Evolutionary conservation across 2,329 filamentous ascomycete species (phyloP), one percentile per base, ranked within the genome.

Genomic region (Ophiostoma quercus): DNA sequence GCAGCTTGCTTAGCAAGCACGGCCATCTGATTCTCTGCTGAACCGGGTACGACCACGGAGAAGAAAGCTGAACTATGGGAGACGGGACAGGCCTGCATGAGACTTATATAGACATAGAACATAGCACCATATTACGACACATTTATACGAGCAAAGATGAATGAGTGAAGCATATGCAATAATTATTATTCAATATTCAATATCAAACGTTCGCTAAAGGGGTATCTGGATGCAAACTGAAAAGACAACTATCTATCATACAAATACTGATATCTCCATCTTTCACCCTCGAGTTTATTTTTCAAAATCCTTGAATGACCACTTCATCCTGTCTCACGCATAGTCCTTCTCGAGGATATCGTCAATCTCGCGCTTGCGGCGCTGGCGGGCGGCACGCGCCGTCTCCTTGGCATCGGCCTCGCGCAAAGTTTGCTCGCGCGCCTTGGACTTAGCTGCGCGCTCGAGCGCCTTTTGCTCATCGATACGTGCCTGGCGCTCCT

Each of bases 401-500:
- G 57, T 62, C 22, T 32, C 25, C 14, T 62, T 62, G 5, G 32
- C 16, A 14, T 62, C 57, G 25, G 12, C 65, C 2, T 70, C 54
- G n/a, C 66, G 66, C 22, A 57, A n/a, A 57, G n/a, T 57, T 8
- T 57, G 51, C 51, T 57, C 51, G n/a, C 51, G 51, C 4, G 51
- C 51, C 51, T 29, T 57, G 51, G n/a, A 57, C 6, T 60, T 51
- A 16, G 68, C 70, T 11, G 67, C 69, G 29, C 70, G 69, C n/a
- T 54, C 60, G 34, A 66, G 67, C 12, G 71, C 71, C 9, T 41
- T 41, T 6, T 67, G 69, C 41, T 70, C 37, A 39, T 37, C 41
- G 12, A 47, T 43, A 11, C 71, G 71, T 4, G 68, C 71, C 25
- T 66, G 16, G 14, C 72, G 72, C 54, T 72, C 71, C 34, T 66